These are phyloP conservation scores for Lolium perenne DNA, from an alignment of 176 grass and related monocot species.

Conservation along the genomic window DNA sequence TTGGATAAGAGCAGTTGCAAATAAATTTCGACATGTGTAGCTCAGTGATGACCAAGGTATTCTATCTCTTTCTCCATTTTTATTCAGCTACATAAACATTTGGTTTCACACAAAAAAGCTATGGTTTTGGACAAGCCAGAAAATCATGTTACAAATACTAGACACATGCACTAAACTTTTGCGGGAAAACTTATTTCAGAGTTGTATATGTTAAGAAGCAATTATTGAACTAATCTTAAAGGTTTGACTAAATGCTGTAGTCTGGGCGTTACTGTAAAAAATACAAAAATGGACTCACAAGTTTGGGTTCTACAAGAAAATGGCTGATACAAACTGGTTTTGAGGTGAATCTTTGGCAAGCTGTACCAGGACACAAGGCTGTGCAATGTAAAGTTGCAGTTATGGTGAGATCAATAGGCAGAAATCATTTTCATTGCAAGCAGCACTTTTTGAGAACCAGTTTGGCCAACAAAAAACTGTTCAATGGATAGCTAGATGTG, in stretches of 20 bases:
- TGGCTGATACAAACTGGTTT: not conserved
- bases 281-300: not conserved
- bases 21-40: conserved; percentile 59
- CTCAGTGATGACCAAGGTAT: conserved; percentile 44
- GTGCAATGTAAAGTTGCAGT: not conserved
- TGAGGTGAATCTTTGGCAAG: not conserved
- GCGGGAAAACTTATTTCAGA: conserved; percentile 11
- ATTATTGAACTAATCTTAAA: not conserved
- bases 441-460: not conserved
- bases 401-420: not conserved
- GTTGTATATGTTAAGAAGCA: not conserved
- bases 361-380: not conserved
- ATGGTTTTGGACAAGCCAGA: not conserved
- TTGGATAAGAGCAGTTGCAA: conserved; percentile 85
- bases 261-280: not conserved
- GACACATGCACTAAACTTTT: not conserved
- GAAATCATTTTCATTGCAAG: not conserved
- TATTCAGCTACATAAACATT: conserved; percentile 4
- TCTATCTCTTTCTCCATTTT: conserved; percentile 7
- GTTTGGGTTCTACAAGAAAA: not conserved
- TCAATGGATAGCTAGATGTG: not conserved
- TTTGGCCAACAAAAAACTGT: not conserved
- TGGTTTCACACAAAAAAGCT: not conserved
- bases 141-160: not conserved
- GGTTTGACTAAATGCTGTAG: not conserved